Percentiles rank a stretch among this genome's conserved stretches.
Conservation (phyloP, 371 early-diverging fungal genomes). For the Amoeboaphelidium protococcarum region DNA sequence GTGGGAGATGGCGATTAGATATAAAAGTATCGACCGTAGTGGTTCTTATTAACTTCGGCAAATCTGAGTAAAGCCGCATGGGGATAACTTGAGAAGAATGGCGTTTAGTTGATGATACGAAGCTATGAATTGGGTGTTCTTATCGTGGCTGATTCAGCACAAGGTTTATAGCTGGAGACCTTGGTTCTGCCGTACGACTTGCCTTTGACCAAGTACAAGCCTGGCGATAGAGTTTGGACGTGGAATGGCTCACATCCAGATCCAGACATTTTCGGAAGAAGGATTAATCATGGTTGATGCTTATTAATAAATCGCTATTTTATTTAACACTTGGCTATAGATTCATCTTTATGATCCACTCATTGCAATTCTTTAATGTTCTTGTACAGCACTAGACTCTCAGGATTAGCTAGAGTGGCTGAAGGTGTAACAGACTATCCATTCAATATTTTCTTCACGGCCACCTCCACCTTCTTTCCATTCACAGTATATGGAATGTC, state of each 20-base stretch:
- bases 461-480: constrained; percentile 91
- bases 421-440: constrained; percentile 23
- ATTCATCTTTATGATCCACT: too few species aligned
- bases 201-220: too few species aligned
- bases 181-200: too few species aligned
- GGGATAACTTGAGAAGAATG: constrained; percentile 19
- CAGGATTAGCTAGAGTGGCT: constrained; percentile 53
- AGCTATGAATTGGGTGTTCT: constrained; percentile 31
- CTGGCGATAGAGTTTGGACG: too few species aligned
- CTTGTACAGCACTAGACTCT: constrained; percentile 45
- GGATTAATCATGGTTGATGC: too few species aligned
- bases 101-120: constrained; percentile 18
- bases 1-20: constrained; percentile 10
- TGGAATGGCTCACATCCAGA: too few species aligned
- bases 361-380: constrained; percentile 26
- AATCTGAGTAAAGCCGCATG: constrained; percentile 28
- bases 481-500: constrained; percentile 88
- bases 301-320: too few species aligned
- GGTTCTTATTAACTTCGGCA: constrained; percentile 24
- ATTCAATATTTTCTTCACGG: constrained; percentile 69
- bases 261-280: too few species aligned
- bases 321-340: too few species aligned
- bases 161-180: too few species aligned
- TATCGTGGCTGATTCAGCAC: constrained; percentile 15
- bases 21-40: too few species aligned